Conservation (phyloP, 1,284 basidiomycete genomes). For the Austroboletus niveus region DNA sequence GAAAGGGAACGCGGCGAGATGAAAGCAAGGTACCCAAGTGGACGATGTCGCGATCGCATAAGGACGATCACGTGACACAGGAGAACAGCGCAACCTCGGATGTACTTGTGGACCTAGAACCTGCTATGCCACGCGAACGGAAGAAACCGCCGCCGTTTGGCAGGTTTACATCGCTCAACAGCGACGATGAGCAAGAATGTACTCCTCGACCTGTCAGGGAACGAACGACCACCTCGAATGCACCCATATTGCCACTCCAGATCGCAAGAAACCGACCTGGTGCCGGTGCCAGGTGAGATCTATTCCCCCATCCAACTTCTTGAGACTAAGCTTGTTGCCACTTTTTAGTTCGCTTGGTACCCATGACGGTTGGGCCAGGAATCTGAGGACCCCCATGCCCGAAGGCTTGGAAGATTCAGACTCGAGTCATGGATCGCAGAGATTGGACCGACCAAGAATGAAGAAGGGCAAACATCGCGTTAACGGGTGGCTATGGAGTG, state of each 20-base stretch:
- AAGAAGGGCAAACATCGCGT: neutral
- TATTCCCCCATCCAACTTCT: neutral
- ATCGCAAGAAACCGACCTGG: conserved; percentile 12
- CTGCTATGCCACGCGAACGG: neutral
- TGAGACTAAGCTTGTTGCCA: no score
- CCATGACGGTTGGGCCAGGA: conserved; percentile 14
- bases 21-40: neutral
- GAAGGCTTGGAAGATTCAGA: conserved; percentile 14
- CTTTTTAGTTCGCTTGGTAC: conserved; percentile 2
- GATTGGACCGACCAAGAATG: conserved; percentile 3
- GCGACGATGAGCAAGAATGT: conserved; percentile 14
- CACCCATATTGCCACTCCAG: conserved; percentile 14
- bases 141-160: neutral
- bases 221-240: neutral
- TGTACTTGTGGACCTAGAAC: neutral
- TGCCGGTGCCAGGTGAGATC: conserved; percentile 14
- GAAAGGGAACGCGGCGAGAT: neutral
- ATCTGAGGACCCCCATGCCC: conserved; percentile 1
- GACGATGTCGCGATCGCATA: neutral
- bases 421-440: conserved; percentile 5
- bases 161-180: conserved; percentile 1
- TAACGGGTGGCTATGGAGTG: neutral
- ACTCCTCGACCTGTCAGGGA: conserved; percentile 26
- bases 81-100: neutral
- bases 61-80: conserved; percentile 4